phyloP scores from a whole-genome alignment of 2,329 filamentous ascomycete genomes.

The Colletotrichum incanum region DNA sequence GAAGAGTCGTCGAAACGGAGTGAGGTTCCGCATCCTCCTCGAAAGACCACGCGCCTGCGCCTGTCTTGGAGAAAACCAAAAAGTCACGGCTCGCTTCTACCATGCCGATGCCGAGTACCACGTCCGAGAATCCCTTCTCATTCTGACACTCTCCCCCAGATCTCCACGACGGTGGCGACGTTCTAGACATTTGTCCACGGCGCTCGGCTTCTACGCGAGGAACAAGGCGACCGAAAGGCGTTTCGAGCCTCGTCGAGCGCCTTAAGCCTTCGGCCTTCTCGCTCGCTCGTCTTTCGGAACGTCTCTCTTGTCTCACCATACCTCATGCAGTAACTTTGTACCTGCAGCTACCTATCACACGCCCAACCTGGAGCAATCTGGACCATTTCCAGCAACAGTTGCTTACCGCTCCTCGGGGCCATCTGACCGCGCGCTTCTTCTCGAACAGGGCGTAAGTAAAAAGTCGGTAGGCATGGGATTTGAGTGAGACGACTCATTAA shows the following conservation, averaged over 20 bases:
- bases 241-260: slow-evolving; percentile 26
- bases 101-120: not conserved
- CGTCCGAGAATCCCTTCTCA: not conserved
- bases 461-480: slow-evolving; percentile 1
- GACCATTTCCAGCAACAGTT: slow-evolving; percentile 13
- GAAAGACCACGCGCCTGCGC: not conserved
- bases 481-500: slow-evolving; percentile 1
- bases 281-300: not conserved
- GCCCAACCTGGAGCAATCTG: not conserved
- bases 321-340: slow-evolving; percentile 32
- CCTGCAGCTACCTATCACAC: slow-evolving; percentile 31
- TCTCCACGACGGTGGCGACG: slow-evolving; percentile 12
- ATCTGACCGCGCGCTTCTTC: slow-evolving; percentile 1
- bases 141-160: slow-evolving; percentile 3
- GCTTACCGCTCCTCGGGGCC: slow-evolving; percentile 25
- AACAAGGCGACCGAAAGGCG: slow-evolving; percentile 13
- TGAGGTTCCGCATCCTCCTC: not conserved
- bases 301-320: slow-evolving; percentile 9
- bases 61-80: not conserved
- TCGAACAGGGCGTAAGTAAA: not conserved
- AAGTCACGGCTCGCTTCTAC: not conserved
- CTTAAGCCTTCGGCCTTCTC: slow-evolving; percentile 1
- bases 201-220: slow-evolving; percentile 14
- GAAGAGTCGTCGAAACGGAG: slow-evolving; percentile 8
- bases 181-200: not conserved